These are phyloP conservation scores for Plasmodium gallinaceum DNA, from an alignment of 169 alveolate genomes.

Conservation along the genomic window DNA sequence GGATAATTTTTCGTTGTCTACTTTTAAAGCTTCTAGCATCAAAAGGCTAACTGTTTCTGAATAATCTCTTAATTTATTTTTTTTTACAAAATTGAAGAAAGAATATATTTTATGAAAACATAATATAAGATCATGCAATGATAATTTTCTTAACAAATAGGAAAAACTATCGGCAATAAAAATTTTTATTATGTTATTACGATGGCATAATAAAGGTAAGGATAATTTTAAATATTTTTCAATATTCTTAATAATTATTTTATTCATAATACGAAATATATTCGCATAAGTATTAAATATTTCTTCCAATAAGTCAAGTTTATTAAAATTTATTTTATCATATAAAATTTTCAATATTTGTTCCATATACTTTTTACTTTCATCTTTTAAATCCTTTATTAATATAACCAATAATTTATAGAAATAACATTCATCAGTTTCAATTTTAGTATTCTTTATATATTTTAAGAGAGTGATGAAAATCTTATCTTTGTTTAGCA, in stretches of 20 bases:
- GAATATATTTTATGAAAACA: constrained; percentile 59
- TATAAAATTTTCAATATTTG: constrained; percentile 55
- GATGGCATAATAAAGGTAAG: constrained; percentile 63
- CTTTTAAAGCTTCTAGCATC: constrained; percentile 64
- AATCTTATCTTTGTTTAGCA: constrained; percentile 61
- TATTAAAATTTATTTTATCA: constrained; percentile 58
- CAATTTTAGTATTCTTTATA: constrained; percentile 51
- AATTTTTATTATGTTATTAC: constrained; percentile 52
- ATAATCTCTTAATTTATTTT: constrained; percentile 51
- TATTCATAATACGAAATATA: constrained; percentile 73
- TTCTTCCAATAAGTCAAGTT: constrained; percentile 66
- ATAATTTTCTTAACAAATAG: constrained; percentile 65
- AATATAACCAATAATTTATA: constrained; percentile 52
- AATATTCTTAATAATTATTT: constrained; percentile 52
- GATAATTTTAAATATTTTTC: constrained; percentile 69
- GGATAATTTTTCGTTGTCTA: constrained; percentile 45
- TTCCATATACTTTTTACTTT: constrained; percentile 54
- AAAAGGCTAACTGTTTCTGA: constrained; percentile 62
- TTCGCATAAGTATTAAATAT: constrained; percentile 73
- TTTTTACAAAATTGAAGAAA: constrained; percentile 41
- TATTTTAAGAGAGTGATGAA: constrained; percentile 51
- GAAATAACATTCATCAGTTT: constrained; percentile 62
- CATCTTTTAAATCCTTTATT: constrained; percentile 73
- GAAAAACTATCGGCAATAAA: constrained; percentile 77
- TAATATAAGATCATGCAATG: constrained; percentile 58